Conservation (phyloP, 768 basidiomycete species). For the Boletus sp. region DNA sequence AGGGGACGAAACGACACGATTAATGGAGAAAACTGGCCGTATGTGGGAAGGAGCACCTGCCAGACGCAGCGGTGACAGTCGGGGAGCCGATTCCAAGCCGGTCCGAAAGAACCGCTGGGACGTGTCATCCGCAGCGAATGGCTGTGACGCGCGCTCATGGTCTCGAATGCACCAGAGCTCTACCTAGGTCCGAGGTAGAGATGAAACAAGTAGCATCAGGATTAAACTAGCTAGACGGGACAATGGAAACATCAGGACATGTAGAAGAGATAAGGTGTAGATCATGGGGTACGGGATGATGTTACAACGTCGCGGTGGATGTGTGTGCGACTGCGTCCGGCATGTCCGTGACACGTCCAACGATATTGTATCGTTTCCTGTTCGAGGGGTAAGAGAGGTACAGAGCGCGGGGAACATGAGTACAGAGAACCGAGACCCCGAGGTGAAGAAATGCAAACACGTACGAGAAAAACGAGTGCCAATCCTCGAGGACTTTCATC, state of each 20-base stretch:
- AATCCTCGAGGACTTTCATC: constrained; percentile 79
- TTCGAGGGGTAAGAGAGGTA: neutral
- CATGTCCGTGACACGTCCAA: constrained; percentile 67
- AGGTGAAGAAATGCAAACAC: constrained; percentile 20
- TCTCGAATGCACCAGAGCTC: neutral
- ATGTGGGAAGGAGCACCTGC: neutral
- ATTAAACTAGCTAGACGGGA: neutral
- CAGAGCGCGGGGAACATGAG: neutral
- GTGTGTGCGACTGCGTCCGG: constrained; percentile 35
- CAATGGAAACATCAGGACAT: neutral
- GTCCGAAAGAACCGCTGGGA: neutral
- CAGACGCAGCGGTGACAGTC: neutral
- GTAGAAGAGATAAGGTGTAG: neutral
- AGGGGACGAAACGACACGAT: neutral
- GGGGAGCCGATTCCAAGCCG: neutral
- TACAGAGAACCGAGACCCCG: neutral
- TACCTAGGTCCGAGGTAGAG: neutral
- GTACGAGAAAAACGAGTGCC: constrained; percentile 84
- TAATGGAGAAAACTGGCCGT: neutral
- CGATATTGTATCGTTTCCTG: constrained; percentile 85
- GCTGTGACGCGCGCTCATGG: neutral
- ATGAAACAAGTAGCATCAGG: neutral
- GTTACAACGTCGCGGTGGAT: neutral
- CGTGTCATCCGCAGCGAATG: neutral
- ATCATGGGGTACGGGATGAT: neutral